Percentiles rank a stretch among this genome's conserved stretches.
Conservation (phyloP, 371 early-diverging fungal species). For the Mucor piriformis region DNA sequence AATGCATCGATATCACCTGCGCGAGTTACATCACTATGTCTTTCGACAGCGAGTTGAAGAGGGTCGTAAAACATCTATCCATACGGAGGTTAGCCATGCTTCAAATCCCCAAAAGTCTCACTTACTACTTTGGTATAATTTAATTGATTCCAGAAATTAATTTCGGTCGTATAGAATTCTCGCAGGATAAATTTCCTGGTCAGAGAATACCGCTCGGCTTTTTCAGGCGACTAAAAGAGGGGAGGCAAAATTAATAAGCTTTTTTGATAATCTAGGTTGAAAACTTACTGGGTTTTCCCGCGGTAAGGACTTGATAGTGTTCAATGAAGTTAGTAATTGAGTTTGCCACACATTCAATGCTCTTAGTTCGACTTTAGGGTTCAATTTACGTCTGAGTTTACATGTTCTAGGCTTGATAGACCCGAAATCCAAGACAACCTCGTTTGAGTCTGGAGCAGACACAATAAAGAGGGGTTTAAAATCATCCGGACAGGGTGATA, state of each 20-base stretch:
- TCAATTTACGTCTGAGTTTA: conserved; percentile 20
- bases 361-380: conserved; percentile 27
- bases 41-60: conserved; percentile 26
- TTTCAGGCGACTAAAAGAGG: conserved; percentile 28
- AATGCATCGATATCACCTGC: conserved; percentile 30
- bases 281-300: neutral
- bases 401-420: conserved; percentile 23
- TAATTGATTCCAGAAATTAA: conserved; percentile 46
- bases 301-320: neutral
- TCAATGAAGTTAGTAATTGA: neutral
- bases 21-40: conserved; percentile 21
- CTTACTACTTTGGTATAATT: conserved; percentile 45
- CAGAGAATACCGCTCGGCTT: conserved; percentile 21
- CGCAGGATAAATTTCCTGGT: conserved; percentile 40
- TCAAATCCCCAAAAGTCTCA: too few species aligned
- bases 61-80: conserved; percentile 37
- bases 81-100: too few species aligned
- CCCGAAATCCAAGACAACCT: conserved; percentile 14
- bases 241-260: neutral
- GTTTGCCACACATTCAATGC: conserved; percentile 37
- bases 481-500: neutral
- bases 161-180: conserved; percentile 48
- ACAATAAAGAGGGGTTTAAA: conserved; percentile 2
- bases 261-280: neutral
- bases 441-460: conserved; percentile 11